Evolutionary conservation across 805 yeast genomes (phyloP).

Genomic region (Vanderwaltozyma tropicalis): DNA sequence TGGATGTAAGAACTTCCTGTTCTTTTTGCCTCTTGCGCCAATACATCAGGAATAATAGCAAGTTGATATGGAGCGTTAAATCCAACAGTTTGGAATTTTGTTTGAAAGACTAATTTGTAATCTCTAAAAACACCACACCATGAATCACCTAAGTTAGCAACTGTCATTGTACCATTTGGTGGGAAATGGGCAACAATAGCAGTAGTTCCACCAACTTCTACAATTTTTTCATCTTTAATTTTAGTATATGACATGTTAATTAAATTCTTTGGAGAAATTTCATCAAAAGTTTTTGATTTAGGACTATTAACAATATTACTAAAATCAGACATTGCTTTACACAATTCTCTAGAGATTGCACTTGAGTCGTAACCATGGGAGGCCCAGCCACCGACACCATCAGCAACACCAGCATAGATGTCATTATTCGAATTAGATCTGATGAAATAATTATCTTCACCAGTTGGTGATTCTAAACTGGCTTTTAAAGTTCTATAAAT

Average conservation of each 20-base stretch:
- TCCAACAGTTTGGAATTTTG: conserved; percentile 71
- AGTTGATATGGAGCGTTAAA: conserved; percentile 91
- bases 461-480: conserved; percentile 48
- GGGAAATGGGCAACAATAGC: conserved; percentile 72
- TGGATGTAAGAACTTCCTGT: conserved; percentile 56
- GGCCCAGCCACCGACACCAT: conserved; percentile 98
- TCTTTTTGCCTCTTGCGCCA: conserved; percentile 41
- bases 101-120: conserved; percentile 48
- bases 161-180: conserved; percentile 40
- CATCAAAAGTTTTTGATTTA: neutral
- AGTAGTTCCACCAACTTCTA: conserved; percentile 88
- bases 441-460: conserved; percentile 66
- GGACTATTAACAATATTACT: neutral
- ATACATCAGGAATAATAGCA: conserved; percentile 65
- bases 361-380: conserved; percentile 85
- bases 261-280: conserved; percentile 35
- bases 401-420: conserved; percentile 72
- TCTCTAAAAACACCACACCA: conserved; percentile 83
- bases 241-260: conserved; percentile 47
- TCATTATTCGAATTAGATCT: conserved; percentile 25
- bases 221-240: conserved; percentile 44
- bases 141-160: conserved; percentile 87
- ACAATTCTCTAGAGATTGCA: conserved; percentile 74
- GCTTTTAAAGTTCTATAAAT: conserved; percentile 29
- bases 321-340: conserved; percentile 40